Evolutionary conservation across 495 filamentous ascomycete species (phyloP).

Genomic region (Bathelium albidoporum): DNA sequence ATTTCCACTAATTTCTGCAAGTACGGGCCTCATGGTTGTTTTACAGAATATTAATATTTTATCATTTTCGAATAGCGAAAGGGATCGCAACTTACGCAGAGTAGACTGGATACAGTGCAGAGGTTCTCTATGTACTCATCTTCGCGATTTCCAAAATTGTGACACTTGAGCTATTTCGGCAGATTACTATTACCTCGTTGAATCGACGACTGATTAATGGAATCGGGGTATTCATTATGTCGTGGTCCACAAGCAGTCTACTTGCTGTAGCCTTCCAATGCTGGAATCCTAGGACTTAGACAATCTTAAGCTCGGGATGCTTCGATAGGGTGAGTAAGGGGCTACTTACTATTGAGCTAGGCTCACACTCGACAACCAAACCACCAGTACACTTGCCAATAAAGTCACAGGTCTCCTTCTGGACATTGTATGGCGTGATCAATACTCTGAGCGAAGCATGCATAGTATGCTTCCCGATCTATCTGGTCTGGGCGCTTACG

Average conservation of each 20-base stretch:
- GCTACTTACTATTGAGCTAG: not conserved
- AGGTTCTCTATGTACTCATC: not conserved
- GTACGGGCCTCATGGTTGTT: too few relatives aligned
- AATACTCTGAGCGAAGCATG: not conserved
- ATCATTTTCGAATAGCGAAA: too few relatives aligned
- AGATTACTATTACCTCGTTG: not conserved
- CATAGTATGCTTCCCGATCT: not conserved
- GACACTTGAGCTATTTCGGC: not conserved
- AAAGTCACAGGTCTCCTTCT: not conserved
- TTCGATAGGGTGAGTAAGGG: not conserved
- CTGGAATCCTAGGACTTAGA: not conserved
- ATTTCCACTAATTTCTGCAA: too few relatives aligned
- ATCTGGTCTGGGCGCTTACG: not conserved
- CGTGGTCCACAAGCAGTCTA: not conserved
- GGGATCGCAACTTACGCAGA: too few relatives aligned
- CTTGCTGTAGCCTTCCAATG: not conserved
- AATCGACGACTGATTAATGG: not conserved
- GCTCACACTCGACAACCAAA: not conserved
- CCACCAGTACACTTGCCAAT: not conserved
- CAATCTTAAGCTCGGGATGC: not conserved
- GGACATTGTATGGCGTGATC: not conserved
- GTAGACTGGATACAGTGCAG: not conserved
- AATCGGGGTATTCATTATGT: not conserved
- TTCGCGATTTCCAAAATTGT: not conserved
- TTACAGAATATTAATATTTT: too few relatives aligned